Base-by-base conservation (phyloP, 495 filamentous ascomycete genomes). In the Astrothelium subdiscretum region DNA sequence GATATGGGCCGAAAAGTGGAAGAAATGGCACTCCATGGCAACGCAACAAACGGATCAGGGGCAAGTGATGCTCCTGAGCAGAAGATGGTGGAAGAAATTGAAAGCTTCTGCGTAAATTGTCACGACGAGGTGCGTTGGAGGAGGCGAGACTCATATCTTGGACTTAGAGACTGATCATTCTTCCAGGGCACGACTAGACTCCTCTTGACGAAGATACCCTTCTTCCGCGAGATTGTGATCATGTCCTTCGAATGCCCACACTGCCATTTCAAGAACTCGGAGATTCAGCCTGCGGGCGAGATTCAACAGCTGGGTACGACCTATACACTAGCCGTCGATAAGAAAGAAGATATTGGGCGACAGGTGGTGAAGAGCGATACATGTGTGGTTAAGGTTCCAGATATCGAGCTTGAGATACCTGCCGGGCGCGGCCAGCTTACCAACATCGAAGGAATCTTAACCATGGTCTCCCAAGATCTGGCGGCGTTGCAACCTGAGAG, bases 221-320 rank as follows among this genome's bases (percentile, higher is more conserved):
- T 85, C 78, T 97, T 99, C 81, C 88, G 90, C 70, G 94, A 99
- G 72, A 84, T 97, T 63, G 90, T 99, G 65, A 82, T 99, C 66
- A 95, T 96, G 84, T 96, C 91, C 54, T 99, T 99, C 77, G 83
- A 83, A 63, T 99, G 94, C 76, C 81, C 87, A 0, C 82, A 96
- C 71, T 99, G 94, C 77, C 74, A 84, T 71, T 89, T 95, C 74
- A 80, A 83, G 61, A 92, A 97, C 78, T 91, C 91, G 72, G 90
- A 95, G 69, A 85, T 97, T 62, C 91, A 96, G 70, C 84, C 91
- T 8, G 94, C 94, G 11, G 88, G 88, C 35, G 83, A 88, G 66
- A 94, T 97, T 65, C 94, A 97, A 75, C 87, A 91, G 71, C 87
- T 87, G 60, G 94, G 95, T 29, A 77, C 79, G n/a, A 85, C 83